Percentiles rank a stretch among this genome's conserved stretches.
Conservation (phyloP, 1,139 yeast species). For the Suhomyces yuchorum region DNA sequence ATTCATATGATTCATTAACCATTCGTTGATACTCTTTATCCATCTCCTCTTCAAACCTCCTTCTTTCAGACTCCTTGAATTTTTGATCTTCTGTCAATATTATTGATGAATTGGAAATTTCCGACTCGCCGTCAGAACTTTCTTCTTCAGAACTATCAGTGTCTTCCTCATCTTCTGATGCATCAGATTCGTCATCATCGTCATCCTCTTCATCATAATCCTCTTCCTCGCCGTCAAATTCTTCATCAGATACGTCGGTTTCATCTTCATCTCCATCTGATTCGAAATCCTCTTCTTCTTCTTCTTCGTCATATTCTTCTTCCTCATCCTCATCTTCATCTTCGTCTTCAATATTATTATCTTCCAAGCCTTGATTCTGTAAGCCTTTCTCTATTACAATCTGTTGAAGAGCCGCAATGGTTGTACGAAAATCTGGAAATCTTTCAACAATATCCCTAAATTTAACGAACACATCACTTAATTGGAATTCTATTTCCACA, state of each 20-base stretch:
- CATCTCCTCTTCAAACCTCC: slow-evolving; percentile 50
- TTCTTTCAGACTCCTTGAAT: slow-evolving; percentile 40
- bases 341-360: slow-evolving; percentile 12
- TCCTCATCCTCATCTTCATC: slow-evolving; percentile 18
- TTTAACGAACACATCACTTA: slow-evolving; percentile 47
- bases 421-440: slow-evolving; percentile 43
- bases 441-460: slow-evolving; percentile 31
- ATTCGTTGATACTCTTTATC: slow-evolving; percentile 57
- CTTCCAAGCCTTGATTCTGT: slow-evolving; percentile 14
- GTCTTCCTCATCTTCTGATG: slow-evolving; percentile 20
- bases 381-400: slow-evolving; percentile 19
- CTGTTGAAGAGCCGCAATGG: slow-evolving; percentile 39
- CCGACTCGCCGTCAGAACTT: slow-evolving; percentile 18
- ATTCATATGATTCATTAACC: slow-evolving; percentile 50
- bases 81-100: slow-evolving; percentile 30
- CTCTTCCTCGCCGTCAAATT: slow-evolving; percentile 17
- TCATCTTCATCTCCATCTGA: slow-evolving; percentile 15
- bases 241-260: slow-evolving; percentile 15
- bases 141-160: slow-evolving; percentile 18
- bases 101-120: slow-evolving; percentile 18
- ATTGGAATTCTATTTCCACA: slow-evolving; percentile 57
- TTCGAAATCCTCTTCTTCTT: slow-evolving; percentile 10
- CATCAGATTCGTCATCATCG: slow-evolving; percentile 18
- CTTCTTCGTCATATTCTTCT: slow-evolving; percentile 16
- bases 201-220: slow-evolving; percentile 20